These are phyloP conservation scores for Helicocarpus griseus DNA, from an alignment of 2,329 filamentous ascomycete species.

Conservation along the genomic window DNA sequence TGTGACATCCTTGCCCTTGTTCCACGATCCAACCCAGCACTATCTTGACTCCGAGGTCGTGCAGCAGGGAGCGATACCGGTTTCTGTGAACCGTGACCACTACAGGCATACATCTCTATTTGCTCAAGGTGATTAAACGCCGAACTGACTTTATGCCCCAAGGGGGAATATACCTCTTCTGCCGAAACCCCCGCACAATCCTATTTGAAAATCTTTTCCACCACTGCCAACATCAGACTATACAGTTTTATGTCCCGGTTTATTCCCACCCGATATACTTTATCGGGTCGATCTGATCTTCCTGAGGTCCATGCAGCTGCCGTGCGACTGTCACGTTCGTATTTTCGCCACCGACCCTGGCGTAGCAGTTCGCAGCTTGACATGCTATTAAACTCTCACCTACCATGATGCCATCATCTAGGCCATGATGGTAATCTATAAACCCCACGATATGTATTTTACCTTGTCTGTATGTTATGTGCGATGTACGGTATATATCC, in stretches of 20 bases:
- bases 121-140: not conserved
- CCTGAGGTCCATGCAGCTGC: not conserved
- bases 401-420: not conserved
- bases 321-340: not conserved
- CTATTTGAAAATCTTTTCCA: not conserved
- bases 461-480: not conserved
- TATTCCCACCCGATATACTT: not conserved
- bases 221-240: not conserved
- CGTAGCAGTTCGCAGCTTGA: not conserved
- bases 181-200: not conserved
- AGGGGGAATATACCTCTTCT: not conserved
- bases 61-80: not conserved
- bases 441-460: not conserved
- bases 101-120: not conserved
- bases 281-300: not conserved
- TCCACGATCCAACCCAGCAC: not conserved
- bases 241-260: no score
- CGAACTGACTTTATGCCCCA: not conserved
- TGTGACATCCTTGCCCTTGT: not conserved
- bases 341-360: not conserved
- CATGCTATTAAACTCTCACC: not conserved
- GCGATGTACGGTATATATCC: not conserved
- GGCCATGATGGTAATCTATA: not conserved
- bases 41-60: not conserved
- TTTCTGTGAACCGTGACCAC: not conserved